Evolutionary conservation across 1,284 basidiomycete genomes (phyloP), one percentile per base, ranked within the genome.

Genomic region (Pulveroboletus sp.): DNA sequence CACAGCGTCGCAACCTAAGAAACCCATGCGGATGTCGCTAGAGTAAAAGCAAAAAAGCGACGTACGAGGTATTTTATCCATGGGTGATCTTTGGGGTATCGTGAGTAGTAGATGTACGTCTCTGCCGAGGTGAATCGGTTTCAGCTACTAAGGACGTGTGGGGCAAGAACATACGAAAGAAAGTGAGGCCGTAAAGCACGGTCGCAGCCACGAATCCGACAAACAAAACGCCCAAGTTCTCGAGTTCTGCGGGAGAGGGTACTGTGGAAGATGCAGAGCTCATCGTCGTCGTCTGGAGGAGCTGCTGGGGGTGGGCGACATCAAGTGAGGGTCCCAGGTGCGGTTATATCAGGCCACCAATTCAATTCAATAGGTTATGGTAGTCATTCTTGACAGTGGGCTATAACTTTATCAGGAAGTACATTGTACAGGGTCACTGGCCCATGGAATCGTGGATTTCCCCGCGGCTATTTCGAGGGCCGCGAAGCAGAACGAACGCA

Each of bases 141-240:
- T 44, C 20, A 42, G n/a, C 14, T 17, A 20, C n/a, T 5, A 2
- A 49, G 46, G 45, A 28, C 18, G 38, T 10, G 24, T 9, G 9
- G 3, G 15, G 26, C n/a, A 7, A 31, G 26, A 20, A 70, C 77
- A 22, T 54, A 77, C 77, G 77, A 65, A 77, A 77, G 64, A 78
- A 77, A 17, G 76, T 76, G 49, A 77, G 66, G 14, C 76, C 76
- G 49, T 78, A 78, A 29, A 77, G 65, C 5, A 72, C 65, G 12
- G 69, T 74, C 7, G 75, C 62, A 24, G 68, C 63, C 36, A 76
- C 70, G 57, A 77, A 78, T 18, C 75, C 76, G 28, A 74, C 44
- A 53, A 77, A 73, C 25, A 78, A 61, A 17, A 72, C 67, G 36
- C 71, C 66, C 42, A 78, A 65, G 11, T 75, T 78, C 53, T 67